Base-by-base conservation (phyloP, 164 flowering plant species). In the Kalanchoe fedtschenkoi region DNA sequence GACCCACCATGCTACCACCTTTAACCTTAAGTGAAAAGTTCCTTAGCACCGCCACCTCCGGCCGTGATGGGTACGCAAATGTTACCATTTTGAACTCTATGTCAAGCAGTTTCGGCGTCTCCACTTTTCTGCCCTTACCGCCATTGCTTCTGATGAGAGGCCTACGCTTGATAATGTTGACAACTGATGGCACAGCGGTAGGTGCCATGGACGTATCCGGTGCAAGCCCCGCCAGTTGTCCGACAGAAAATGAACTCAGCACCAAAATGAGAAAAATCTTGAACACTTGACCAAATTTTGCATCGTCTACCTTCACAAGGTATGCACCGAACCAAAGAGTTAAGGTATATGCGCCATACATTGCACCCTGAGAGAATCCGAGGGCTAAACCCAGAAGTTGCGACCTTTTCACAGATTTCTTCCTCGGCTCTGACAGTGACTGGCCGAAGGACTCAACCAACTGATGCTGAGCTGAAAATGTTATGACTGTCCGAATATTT, bases 201-300 rank as follows among this genome's bases (percentile, higher is more conserved):
- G 72, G 34, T 0, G 90, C 95, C 68, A 61, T 68, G 13, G 90
- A 76, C n/a, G 95, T 85, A 62, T 87, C 90, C 13, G 90, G 90
- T 6, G 90, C 95, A 22, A 85, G 83, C 17, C 95, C 88, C 6
- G 90, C 90, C 33, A 87, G 69, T 63, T 87, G 95, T 29, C 95
- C 90, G 26, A 87, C 89, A 24, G 90, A 85, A 68, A 87, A 87
- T 54, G 88, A 85, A 66, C 90, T 87, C 59, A 85, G 58, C 10
- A 87, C 95, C 44, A 85, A 76, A 69, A 87, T 85, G 39, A 87
- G 76, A 64, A 87, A 85, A 42, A 87, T 85, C 75, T 81, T 81
- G 46, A 71, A 75, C 1, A 87, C 87, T 0, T 62, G 78, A 24
- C 86, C 87, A 42, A 85, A 80, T 34, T 22, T 70, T 44, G 84